Conservation (phyloP, 352 stramenopile species). For the Sclerospora graminicola region DNA sequence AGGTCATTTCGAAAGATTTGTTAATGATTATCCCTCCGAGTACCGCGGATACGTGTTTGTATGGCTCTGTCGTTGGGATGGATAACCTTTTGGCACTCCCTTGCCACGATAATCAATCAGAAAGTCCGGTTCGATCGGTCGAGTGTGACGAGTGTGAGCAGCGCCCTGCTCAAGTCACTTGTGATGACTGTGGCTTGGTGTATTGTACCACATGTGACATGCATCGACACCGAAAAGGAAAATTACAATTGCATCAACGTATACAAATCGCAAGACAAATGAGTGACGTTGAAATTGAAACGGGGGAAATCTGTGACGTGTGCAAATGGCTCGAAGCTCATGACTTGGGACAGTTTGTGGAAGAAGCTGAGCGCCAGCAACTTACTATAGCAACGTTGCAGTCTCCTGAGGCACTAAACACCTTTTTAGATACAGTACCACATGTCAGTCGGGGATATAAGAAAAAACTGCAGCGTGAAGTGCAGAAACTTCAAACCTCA, state of each 20-base stretch:
- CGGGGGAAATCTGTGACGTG: too few relatives aligned
- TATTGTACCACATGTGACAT: constrained; percentile 63
- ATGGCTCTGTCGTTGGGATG: constrained; percentile 30
- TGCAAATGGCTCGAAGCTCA: constrained; percentile 45
- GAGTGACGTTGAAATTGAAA: too few relatives aligned
- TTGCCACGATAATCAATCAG: constrained; percentile 11
- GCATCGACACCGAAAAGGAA: constrained; percentile 71
- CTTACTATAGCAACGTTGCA: constrained; percentile 42
- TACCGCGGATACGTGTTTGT: constrained; percentile 1
- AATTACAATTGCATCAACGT: constrained; percentile 51
- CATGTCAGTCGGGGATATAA: constrained; percentile 55
- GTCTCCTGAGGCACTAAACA: constrained; percentile 29
- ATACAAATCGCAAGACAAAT: constrained; percentile 1
- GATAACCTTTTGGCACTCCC: constrained; percentile 19
- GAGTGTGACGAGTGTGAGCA: constrained; percentile 80
- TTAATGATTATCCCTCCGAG: not conserved
- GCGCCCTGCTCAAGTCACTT: constrained; percentile 29
- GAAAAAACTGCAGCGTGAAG: constrained; percentile 70
- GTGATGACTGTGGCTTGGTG: constrained; percentile 60
- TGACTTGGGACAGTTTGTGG: constrained; percentile 50
- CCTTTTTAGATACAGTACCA: constrained; percentile 39
- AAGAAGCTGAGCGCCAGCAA: constrained; percentile 23
- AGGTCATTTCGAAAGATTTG: not conserved
- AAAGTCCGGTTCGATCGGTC: not conserved
- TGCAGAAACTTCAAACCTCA: constrained; percentile 49